Base-by-base conservation (phyloP, 768 basidiomycete genomes). In the Naganishia randhawae region DNA sequence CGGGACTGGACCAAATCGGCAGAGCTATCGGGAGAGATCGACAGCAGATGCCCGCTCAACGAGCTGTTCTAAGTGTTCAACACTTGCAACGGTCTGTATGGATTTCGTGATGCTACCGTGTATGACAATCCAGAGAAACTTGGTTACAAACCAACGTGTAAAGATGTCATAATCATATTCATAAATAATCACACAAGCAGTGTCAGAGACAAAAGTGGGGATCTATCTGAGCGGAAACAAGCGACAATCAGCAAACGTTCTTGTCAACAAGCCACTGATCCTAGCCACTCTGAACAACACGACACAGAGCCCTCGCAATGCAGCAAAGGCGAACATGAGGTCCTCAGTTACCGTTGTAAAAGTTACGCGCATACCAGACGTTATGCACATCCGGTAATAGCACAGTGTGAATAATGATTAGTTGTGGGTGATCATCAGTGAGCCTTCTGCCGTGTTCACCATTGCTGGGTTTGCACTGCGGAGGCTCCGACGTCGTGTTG, bases 371-470 rank as follows among this genome's bases (percentile, higher is more conserved):
- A 61, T 61, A 61, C 57, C 57, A 22, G 57, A 61, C 57, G 57
- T 61, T 61, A 55, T 61, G 57, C 57, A 61, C 57, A 61, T 61
- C 57, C 57, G 57, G 57, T 61, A 39, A 61, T 61, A n/a, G 57
- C 57, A n/a, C 57, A 61, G 57, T 61, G 57, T 61, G 57, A 61
- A 61, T 61, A 61, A 61, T 61, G 57, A 61, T 61, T 61, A 61
- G 57, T 61, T 61, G 57, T 61, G 22, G 57, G 57, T 61, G 19
- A 61, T 61, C 57, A 61, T 61, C 57, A 61, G 57, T 42, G 57
- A 61, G 32, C 57, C 57, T 29, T 61, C 11, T 41, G 57, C 19
- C 11, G 45, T 48, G 57, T 39, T 61, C 57, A 39, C 19, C 57
- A 41, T 41, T 61, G 25, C 37, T 25, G 41, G 57, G 39, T 17